Base-by-base conservation (phyloP, 352 stramenopile species). In the Pseudoperonospora humuli region DNA sequence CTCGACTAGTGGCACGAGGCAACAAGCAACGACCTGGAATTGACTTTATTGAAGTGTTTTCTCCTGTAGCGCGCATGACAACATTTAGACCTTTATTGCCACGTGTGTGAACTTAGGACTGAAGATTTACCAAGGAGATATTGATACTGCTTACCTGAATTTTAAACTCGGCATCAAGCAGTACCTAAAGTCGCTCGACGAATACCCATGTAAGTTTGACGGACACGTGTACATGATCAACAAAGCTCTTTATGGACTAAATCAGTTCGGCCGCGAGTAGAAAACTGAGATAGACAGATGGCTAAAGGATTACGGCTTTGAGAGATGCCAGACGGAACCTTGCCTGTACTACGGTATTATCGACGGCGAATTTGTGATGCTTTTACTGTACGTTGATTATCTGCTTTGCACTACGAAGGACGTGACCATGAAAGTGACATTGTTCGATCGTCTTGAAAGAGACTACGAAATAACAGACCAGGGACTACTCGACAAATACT, bases 381-480 rank as follows among this genome's bases (percentile, higher is more conserved):
- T 55, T 9, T 32, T 59, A 3, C 32, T 58, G 0, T 67, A 62
- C 18, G 51, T 67, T 1, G 50, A 67, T 42, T 45, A 62, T 15
- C 54, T 62, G 2, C 20, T 67, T 26, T 67, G 51, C 23, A 49
- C 55, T 14, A 64, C 49, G 10, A 49, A 49, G 2, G 37, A 53
- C 31, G 49, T 37, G 2, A 8, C 25, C 1, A 46, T 45, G 7
- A 61, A 62, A 37, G 38, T 33, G 17, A 42, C 45, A 5, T 24
- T 62, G 40, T 62, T 67, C 21, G 17, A 36, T 1, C 27, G 39
- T 0, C 15, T 67, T 27, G 20, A 58, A 8, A 13, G 45, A 24
- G 15, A 25, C 17, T 67, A 67, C 15, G 51, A 42, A 3, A 19
- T 67, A 2, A 62, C 62, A n/a, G 57, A 62, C 41, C 57, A 67